phyloP scores from a whole-genome alignment of 176 grass and related monocot species.

The Hsuehochloa calcarea region DNA sequence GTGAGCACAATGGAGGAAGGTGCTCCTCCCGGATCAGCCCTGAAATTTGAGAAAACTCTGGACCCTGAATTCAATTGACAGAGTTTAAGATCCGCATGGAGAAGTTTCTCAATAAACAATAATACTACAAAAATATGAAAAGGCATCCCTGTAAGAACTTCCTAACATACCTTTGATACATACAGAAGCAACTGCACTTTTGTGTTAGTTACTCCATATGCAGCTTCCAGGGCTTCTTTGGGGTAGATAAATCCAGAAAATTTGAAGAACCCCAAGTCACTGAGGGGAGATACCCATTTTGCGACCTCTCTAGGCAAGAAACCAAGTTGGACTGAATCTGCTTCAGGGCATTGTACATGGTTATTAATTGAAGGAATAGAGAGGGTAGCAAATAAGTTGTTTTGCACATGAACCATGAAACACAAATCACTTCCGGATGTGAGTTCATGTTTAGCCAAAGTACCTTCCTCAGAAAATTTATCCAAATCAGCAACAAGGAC shows the following conservation, averaged over 20 bases:
- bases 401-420: slow-evolving; percentile 13
- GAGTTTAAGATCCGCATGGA: slow-evolving; percentile 24
- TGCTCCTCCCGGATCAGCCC: slow-evolving; percentile 51
- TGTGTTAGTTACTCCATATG: slow-evolving; percentile 53
- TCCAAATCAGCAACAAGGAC: slow-evolving; percentile 66
- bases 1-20: slow-evolving; percentile 61
- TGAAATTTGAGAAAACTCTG: slow-evolving; percentile 70
- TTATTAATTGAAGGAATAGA: slow-evolving; percentile 2
- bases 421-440: background rate
- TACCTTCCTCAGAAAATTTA: slow-evolving; percentile 59
- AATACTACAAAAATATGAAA: slow-evolving; percentile 7
- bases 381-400: background rate
- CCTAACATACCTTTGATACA: slow-evolving; percentile 59
- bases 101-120: background rate
- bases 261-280: slow-evolving; percentile 64
- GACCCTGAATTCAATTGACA: slow-evolving; percentile 56
- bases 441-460: background rate
- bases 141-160: slow-evolving; percentile 17
- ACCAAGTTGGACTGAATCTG: slow-evolving; percentile 80
- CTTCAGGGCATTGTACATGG: slow-evolving; percentile 17
- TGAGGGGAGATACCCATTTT: slow-evolving; percentile 87
- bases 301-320: slow-evolving; percentile 90
- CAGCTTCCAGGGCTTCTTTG: slow-evolving; percentile 71
- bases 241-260: slow-evolving; percentile 92
- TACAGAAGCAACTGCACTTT: slow-evolving; percentile 62